Conservation (phyloP, 441 rosid species). For the California macrophylla region DNA sequence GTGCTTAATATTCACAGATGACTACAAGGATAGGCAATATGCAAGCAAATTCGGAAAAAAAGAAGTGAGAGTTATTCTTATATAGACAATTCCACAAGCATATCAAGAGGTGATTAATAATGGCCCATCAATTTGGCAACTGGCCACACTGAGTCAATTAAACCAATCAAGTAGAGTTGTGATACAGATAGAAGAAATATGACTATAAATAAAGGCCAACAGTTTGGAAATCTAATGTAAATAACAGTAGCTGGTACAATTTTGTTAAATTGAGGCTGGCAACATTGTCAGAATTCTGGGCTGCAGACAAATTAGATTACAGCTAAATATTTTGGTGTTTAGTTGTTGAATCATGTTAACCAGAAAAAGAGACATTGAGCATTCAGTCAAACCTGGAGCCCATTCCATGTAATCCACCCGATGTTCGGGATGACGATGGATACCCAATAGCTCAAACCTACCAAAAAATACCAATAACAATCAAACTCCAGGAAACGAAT, state of each 20-base stretch:
- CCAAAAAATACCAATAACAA: constrained; percentile 9
- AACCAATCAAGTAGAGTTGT: neutral
- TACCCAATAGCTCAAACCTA: constrained; percentile 70
- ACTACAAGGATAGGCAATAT: constrained; percentile 8
- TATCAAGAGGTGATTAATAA: neutral
- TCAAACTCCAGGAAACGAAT: constrained; percentile 11
- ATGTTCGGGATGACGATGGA: constrained; percentile 86
- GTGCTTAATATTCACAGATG: constrained; percentile 15
- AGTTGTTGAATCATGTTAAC: neutral
- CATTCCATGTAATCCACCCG: constrained; percentile 89
- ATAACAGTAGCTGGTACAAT: neutral
- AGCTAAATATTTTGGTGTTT: neutral
- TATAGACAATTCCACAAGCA: neutral
- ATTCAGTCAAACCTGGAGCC: constrained; percentile 76
- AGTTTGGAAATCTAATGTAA: neutral
- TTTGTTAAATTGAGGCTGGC: neutral
- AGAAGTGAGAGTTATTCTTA: neutral
- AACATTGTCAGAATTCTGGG: neutral
- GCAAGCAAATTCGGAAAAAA: constrained; percentile 6
- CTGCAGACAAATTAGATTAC: neutral
- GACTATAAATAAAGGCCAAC: constrained; percentile 10
- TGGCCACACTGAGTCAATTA: neutral
- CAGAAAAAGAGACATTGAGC: constrained; percentile 4
- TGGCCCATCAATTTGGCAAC: neutral
- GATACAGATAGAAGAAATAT: neutral